Evolutionary conservation across 345 rosid genomes (phyloP), one percentile per base, ranked within the genome.

Genomic region (Aquilaria malaccensis): DNA sequence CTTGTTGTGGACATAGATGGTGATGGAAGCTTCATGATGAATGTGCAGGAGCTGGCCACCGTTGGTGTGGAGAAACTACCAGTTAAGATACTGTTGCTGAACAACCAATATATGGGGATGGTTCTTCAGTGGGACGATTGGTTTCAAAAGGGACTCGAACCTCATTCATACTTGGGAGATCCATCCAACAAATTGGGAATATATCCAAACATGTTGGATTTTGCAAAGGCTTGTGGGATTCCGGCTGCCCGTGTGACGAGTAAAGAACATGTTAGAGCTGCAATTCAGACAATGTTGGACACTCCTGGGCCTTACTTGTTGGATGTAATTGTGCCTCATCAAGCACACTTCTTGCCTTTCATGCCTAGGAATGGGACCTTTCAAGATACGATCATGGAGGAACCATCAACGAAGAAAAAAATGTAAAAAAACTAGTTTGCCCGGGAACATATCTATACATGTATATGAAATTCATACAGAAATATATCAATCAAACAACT

Each of bases 21-120:
- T 2, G 99, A 94, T 64, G 97, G 97, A 64, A 94, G 99, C 80
- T 91, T 94, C 64, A 80, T 83, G 59, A 90, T 94, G 99, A 94
- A 94, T 62, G 80, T 94, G 45, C 99, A 94, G 69, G 97, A 94
- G 81, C 70, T 94, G 67, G 96, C 97, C 0, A 88, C 99, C 2
- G 70, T 90, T 64, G 72, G 77, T 13, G 97, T 91, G 45, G 96
- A 94, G 74, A 88, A 85, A 30, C 91, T 94, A 7, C 99, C 97
- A 0, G 55, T 94, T 63, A 94, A 94, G 83, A 76, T 94, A 69
- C 31, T 94, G 58, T 60, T 91, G 46, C 43, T 94, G 74, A 90
- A 94, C 59, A 94, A 94, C 72, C 99, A 94, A 75, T 97, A 94
- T 73, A 77, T 90, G 68, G 99, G 97, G 4, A 94, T 94, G 99